phyloP scores from a whole-genome alignment of 768 basidiomycete species.

The Kwoniella bestiolae region DNA sequence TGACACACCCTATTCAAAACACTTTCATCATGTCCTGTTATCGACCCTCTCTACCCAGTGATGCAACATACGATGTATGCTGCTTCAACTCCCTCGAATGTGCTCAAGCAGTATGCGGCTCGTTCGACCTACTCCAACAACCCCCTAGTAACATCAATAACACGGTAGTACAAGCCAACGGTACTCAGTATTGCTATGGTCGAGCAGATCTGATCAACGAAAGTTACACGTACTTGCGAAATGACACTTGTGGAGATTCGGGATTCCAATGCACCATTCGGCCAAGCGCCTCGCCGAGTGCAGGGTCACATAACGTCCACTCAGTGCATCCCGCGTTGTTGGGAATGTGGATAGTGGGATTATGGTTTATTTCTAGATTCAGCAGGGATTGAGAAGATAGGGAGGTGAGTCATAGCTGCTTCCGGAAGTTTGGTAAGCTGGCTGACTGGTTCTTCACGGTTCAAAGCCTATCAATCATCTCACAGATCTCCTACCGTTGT shows the following conservation, averaged over 20 bases:
- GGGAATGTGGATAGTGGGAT: conserved; percentile 1
- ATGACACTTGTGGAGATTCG: conserved; percentile 5
- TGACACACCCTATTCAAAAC: too few species aligned
- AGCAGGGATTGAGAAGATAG: neutral
- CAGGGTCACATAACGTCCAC: neutral
- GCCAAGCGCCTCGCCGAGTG: neutral
- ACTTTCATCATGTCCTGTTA: conserved; percentile 6
- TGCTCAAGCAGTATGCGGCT: conserved; percentile 6
- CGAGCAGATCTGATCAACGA: neutral
- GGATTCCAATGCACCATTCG: neutral
- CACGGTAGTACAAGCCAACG: conserved; percentile 4
- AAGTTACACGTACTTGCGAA: conserved; percentile 1
- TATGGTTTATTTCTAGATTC: conserved; percentile 1
- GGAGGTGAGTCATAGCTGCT: neutral
- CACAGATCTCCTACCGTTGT: too few species aligned
- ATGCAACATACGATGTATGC: conserved; percentile 16
- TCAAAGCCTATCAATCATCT: too few species aligned
- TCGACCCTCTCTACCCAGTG: conserved; percentile 5
- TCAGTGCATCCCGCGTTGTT: neutral
- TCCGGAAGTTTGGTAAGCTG: neutral
- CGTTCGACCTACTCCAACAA: neutral
- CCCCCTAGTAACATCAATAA: neutral
- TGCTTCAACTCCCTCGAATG: conserved; percentile 11
- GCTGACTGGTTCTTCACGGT: neutral
- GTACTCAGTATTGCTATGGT: conserved; percentile 9